These are phyloP conservation scores for Coemansia sp. DNA, from an alignment of 192 early-diverging fungal species.

Conservation along the genomic window DNA sequence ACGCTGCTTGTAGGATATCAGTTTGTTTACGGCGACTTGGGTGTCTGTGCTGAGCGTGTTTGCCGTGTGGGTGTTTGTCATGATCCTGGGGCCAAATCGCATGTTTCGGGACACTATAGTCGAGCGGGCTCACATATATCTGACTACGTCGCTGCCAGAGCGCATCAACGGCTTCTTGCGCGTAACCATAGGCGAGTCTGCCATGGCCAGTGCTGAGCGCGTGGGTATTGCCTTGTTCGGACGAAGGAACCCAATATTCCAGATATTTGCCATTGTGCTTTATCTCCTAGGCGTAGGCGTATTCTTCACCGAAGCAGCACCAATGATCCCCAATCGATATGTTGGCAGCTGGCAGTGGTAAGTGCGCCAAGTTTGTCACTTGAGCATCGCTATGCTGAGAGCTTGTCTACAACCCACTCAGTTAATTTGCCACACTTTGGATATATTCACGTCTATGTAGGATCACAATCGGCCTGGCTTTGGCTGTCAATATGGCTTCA, in stretches of 20 bases:
- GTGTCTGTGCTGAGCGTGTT: constrained; percentile 19
- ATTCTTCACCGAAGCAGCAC: constrained; percentile 38
- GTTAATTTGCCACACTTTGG: background rate
- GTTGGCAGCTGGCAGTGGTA: constrained; percentile 44
- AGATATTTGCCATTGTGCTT: constrained; percentile 34
- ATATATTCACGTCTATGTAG: constrained; percentile 11
- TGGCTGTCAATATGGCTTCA: constrained; percentile 42
- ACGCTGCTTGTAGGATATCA: constrained; percentile 14
- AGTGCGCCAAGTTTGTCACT: background rate
- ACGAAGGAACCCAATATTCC: constrained; percentile 44
- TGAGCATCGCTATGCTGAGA: background rate
- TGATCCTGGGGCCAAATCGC: constrained; percentile 50
- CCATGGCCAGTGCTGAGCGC: constrained; percentile 22
- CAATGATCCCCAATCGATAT: constrained; percentile 47
- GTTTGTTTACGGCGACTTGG: constrained; percentile 25
- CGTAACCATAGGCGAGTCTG: constrained; percentile 12
- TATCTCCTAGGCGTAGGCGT: constrained; percentile 39
- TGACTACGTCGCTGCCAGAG: constrained; percentile 26
- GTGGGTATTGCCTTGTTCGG: constrained; percentile 39
- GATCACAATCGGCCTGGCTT: constrained; percentile 26
- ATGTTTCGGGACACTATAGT: constrained; percentile 46
- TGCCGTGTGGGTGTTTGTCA: constrained; percentile 37
- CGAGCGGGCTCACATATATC: constrained; percentile 24
- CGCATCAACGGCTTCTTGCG: constrained; percentile 18
- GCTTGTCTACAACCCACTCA: background rate